Evolutionary conservation across 2,329 filamentous ascomycete genomes (phyloP).

Genomic region (Neonectria sp.): DNA sequence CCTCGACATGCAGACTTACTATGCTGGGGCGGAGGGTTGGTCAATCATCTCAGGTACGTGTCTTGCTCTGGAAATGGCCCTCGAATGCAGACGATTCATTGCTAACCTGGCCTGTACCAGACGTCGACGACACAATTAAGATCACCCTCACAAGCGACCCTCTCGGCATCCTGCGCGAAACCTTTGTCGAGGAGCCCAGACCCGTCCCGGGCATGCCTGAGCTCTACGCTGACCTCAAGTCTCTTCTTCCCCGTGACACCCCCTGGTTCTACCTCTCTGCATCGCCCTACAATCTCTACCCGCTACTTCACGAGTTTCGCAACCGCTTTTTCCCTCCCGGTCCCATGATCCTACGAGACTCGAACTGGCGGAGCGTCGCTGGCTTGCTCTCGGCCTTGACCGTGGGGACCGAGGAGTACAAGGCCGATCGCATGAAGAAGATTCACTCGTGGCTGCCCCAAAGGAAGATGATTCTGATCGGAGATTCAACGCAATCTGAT

Average conservation of each 20-base stretch:
- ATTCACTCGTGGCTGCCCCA: constrained; percentile 84
- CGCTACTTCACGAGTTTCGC: constrained; percentile 85
- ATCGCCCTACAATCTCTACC: constrained; percentile 94
- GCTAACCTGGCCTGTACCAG: constrained; percentile 57
- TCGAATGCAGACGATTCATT: neutral
- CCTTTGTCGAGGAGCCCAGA: constrained; percentile 82
- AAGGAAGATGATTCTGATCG: constrained; percentile 85
- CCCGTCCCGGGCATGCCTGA: constrained; percentile 87
- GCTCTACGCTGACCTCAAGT: constrained; percentile 79
- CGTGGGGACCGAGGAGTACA: constrained; percentile 87
- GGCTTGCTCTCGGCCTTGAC: constrained; percentile 87
- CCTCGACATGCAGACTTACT: constrained; percentile 78
- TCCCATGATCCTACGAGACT: constrained; percentile 87
- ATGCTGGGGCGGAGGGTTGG: constrained; percentile 86
- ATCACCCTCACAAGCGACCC: constrained; percentile 86
- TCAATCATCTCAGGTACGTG: constrained; percentile 79
- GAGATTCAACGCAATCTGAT: constrained; percentile 92
- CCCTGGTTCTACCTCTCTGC: constrained; percentile 95
- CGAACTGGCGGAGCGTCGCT: constrained; percentile 86
- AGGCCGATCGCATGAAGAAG: constrained; percentile 83
- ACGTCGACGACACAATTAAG: constrained; percentile 97
- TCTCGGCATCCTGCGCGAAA: constrained; percentile 84
- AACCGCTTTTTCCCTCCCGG: constrained; percentile 80
- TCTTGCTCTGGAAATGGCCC: neutral
- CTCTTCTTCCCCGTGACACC: constrained; percentile 68